phyloP scores from a whole-genome alignment of 352 stramenopile species.

The Pythium phragmitis region DNA sequence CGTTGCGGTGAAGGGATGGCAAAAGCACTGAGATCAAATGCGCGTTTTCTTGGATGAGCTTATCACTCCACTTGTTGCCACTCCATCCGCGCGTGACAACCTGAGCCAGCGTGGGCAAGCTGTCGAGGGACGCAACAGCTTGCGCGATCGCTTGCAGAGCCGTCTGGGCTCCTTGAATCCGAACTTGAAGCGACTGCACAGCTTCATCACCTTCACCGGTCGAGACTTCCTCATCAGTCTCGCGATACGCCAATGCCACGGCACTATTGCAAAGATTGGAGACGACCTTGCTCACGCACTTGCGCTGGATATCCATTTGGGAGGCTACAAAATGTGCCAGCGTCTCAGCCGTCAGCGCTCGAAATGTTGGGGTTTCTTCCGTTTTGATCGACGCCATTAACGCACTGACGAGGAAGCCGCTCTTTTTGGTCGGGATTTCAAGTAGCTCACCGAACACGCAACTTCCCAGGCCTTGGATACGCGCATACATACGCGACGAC shows the following conservation, averaged over 20 bases:
- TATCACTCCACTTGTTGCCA: constrained; percentile 28
- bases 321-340: constrained; percentile 59
- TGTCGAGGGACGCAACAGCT: constrained; percentile 35
- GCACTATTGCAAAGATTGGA: constrained; percentile 76
- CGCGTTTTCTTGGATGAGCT: constrained; percentile 47
- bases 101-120: constrained; percentile 36
- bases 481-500: constrained; percentile 48
- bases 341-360: constrained; percentile 41
- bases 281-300: constrained; percentile 79
- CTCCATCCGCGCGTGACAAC: constrained; percentile 41
- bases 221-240: constrained; percentile 30
- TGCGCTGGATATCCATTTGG: constrained; percentile 51
- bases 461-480: constrained; percentile 65
- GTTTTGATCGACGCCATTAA: constrained; percentile 81
- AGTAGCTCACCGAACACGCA: constrained; percentile 56
- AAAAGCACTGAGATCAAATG: constrained; percentile 45
- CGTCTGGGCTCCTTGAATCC: constrained; percentile 44
- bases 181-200: constrained; percentile 17
- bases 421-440: constrained; percentile 59
- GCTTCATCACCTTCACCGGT: background rate
- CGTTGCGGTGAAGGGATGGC: constrained; percentile 30
- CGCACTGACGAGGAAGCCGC: constrained; percentile 74
- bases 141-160: constrained; percentile 42
- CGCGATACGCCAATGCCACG: constrained; percentile 34
- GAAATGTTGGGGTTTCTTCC: constrained; percentile 48